Conservation (phyloP, 2,329 filamentous ascomycete genomes). For the Tolypocladium sp. region DNA sequence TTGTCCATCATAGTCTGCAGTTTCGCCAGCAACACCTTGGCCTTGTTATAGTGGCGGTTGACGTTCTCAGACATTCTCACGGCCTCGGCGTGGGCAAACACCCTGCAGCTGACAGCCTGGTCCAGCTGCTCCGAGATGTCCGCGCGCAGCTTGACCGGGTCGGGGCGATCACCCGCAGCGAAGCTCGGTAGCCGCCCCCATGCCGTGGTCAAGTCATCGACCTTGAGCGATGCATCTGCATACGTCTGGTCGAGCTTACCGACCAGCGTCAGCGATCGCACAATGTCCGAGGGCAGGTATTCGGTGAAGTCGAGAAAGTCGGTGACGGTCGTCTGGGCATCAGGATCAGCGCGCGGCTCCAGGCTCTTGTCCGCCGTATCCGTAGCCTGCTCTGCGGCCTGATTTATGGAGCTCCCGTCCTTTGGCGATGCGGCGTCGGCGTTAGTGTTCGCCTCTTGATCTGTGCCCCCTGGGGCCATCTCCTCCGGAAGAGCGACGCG, state of each 20-base stretch:
- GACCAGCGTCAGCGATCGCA: constrained; percentile 56
- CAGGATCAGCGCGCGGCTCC: constrained; percentile 49
- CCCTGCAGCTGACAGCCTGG: constrained; percentile 45
- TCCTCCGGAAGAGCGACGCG: neutral
- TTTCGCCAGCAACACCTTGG: constrained; percentile 49
- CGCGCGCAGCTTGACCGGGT: constrained; percentile 42
- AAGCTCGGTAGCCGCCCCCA: constrained; percentile 48
- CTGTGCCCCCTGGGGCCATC: constrained; percentile 18
- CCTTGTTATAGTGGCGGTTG: constrained; percentile 51
- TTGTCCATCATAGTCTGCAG: constrained; percentile 51
- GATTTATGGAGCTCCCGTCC: constrained; percentile 15
- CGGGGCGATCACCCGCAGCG: constrained; percentile 35
- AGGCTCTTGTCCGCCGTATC: constrained; percentile 32
- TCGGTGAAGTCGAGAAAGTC: constrained; percentile 64
- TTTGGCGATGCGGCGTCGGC: constrained; percentile 18
- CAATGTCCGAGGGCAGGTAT: constrained; percentile 58
- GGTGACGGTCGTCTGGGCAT: constrained; percentile 60
- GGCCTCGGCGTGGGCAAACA: constrained; percentile 53
- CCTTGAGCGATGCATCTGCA: constrained; percentile 40
- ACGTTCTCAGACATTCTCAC: constrained; percentile 55
- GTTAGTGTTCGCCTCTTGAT: constrained; percentile 10
- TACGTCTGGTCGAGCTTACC: constrained; percentile 54
- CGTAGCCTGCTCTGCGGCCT: constrained; percentile 13
- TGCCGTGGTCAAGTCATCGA: constrained; percentile 46
- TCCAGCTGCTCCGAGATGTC: constrained; percentile 51